Evolutionary conservation across 306 rosid species (phyloP), one percentile per base, ranked within the genome.

Genomic region (Rubus parviflorus): DNA sequence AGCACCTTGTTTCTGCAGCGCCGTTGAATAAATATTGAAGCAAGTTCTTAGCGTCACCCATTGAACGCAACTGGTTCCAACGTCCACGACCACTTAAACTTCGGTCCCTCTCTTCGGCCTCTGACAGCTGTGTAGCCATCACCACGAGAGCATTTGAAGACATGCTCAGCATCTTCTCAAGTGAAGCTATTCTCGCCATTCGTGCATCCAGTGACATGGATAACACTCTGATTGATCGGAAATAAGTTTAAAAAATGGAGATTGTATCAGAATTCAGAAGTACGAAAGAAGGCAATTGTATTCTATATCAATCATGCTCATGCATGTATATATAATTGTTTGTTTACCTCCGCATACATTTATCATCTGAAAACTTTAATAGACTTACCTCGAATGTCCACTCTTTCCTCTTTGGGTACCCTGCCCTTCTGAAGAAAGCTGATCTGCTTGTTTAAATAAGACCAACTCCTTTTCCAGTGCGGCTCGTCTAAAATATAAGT

Each of bases 51-150:
- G 94, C 91, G 52, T 92, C 97, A 77, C 97, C 90, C 87, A 89
- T 82, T 74, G 93, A 82, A 80, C 97, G 97, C 67, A 90, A 75
- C 81, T 89, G 94, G 80, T 81, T 92, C 97, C 92, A 92, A 68
- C 91, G 94, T 22, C 92, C 93, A 22, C 87, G 94, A 79, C 82
- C 86, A 70, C 79, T 79, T 81, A 88, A 78, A 51, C 82, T 70
- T 4, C 83, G 90, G 64, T 89, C 95, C 78, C 92, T 84, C 72
- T 88, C 95, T 79, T 89, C 93, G 57, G 91, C 95, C 82, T 88
- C 94, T 4, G 86, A 73, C 38, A 92, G 94, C 76, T 92, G 97
- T 57, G 91, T 85, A 75, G 90, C 90, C 97, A 92, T 92, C 76
- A 86, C 84, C 79, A 85, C 77, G 70, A 88, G 81, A 73, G 91